A percentile compares a stretch with the other conserved stretches of the same genome.
Conservation (phyloP, 805 yeast genomes). For the Helenozyma rhizophorensis region DNA sequence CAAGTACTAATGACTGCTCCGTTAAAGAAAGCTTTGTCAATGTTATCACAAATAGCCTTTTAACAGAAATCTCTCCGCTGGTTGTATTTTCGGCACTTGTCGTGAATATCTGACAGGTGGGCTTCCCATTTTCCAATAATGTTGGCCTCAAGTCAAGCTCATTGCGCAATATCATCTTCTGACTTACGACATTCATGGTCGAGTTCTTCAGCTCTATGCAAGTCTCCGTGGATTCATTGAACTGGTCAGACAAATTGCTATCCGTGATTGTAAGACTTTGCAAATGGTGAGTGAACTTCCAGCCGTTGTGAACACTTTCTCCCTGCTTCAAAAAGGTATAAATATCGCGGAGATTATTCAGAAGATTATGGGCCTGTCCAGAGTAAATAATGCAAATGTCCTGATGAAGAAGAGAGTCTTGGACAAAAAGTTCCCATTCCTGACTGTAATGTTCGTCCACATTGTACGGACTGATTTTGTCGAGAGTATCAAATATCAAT, state of each 20-base stretch:
- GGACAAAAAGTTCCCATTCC: constrained; percentile 15
- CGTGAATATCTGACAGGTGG: constrained; percentile 2
- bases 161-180: constrained; percentile 7
- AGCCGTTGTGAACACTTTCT: background rate
- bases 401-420: constrained; percentile 13
- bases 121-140: background rate
- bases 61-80: background rate
- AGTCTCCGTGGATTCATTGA: constrained; percentile 8
- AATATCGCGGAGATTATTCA: too few species aligned
- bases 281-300: constrained; percentile 1
- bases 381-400: too few species aligned
- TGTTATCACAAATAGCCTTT: background rate
- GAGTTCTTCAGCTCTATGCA: background rate
- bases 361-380: too few species aligned
- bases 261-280: constrained; percentile 2
- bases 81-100: background rate
- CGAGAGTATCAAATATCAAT: too few species aligned
- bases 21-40: background rate
- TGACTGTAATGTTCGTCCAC: constrained; percentile 17
- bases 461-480: too few species aligned
- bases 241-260: constrained; percentile 1
- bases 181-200: constrained; percentile 3
- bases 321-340: constrained; percentile 1
- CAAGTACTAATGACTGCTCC: too few species aligned
- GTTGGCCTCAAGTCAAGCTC: background rate